phyloP scores from a whole-genome alignment of 2,329 filamentous ascomycete species.

The Stagonosporopsis cucurbitacearum region DNA sequence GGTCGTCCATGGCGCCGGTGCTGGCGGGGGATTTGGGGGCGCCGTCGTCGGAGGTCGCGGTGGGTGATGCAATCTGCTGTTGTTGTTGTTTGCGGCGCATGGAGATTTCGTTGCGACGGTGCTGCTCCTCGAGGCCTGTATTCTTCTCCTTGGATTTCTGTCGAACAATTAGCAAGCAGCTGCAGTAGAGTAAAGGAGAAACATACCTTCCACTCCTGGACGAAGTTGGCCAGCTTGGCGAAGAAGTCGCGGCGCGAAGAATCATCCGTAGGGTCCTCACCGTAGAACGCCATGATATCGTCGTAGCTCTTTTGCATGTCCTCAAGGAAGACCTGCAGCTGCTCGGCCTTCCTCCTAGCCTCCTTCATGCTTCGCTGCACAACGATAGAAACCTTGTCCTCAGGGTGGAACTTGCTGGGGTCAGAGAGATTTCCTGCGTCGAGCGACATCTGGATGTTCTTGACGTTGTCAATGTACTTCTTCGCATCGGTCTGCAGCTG shows the following conservation, averaged over 20 bases:
- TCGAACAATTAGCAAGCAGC: constrained; percentile 12
- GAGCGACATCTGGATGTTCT: constrained; percentile 88
- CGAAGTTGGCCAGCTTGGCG: constrained; percentile 86
- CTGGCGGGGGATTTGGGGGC: constrained; percentile 66
- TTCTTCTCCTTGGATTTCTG: constrained; percentile 94
- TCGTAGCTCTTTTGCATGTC: constrained; percentile 92
- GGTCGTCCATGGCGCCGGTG: constrained; percentile 92
- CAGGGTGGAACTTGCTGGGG: constrained; percentile 95
- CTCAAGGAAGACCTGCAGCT: constrained; percentile 90
- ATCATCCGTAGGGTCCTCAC: constrained; percentile 90
- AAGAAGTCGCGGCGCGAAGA: constrained; percentile 96
- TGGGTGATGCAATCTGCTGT: constrained; percentile 57
- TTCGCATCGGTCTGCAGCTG: constrained; percentile 86
- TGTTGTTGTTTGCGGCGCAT: constrained; percentile 77
- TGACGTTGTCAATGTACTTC: constrained; percentile 93
- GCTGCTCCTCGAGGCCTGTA: constrained; percentile 77
- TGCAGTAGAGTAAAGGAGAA: neutral
- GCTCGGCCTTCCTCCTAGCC: constrained; percentile 91
- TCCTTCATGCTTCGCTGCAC: constrained; percentile 97
- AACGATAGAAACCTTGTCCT: constrained; percentile 90
- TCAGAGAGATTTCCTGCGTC: constrained; percentile 95
- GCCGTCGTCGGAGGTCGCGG: constrained; percentile 56
- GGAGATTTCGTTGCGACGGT: constrained; percentile 84
- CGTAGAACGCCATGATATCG: constrained; percentile 96
- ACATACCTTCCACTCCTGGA: constrained; percentile 84